Base-by-base conservation (phyloP, 768 basidiomycete species). In the Serendipita vermifera region DNA sequence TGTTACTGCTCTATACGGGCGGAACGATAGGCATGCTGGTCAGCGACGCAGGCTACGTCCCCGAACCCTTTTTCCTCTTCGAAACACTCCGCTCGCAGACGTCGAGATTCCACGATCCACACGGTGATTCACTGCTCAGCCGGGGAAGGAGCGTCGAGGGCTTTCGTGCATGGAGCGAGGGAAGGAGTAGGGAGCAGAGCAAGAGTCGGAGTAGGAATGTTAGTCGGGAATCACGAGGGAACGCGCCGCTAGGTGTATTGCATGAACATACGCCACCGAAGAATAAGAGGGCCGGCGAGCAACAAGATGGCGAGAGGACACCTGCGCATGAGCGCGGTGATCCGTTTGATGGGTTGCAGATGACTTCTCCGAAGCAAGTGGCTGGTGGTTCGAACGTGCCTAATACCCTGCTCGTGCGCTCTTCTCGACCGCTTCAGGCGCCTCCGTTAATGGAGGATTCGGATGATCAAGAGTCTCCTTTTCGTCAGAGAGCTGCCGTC, bases 21-120 rank as follows among this genome's bases (percentile, higher is more conserved):
- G 90, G 90, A 14, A 93, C 90, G 0, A 90, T 93, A 61, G 87
- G 87, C 15, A 89, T 89, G 86, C 80, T 89, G 40, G 76, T 85
- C 33, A 56, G 57, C 20, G 72, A 81, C 32, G 77, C 80, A 58
- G 85, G 85, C 59, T 87, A 87, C 64, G 82, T 85, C 20, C 86
- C 89, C 11, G 90, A 92, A 64, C 88, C 88, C 0, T 83, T 83
- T 62, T 92, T 90, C 66, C 72, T 93, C 59, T 89, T 87, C 3
- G 84, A 89, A 67, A 88, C 83, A 0, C 77, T 94, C 27, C 73
- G 77, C 62, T 82, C 82, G 61, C 88, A 92, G 68, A 79, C 78
- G 35, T 43, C 41, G 14, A 81, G 93, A 11, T 97, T 97, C 64
- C 88, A 97, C 68, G 93, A 97, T 61, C 93, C 92, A 3, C 69